These are phyloP conservation scores for Erythrophleum ivorense DNA, from an alignment of 331 rosid genomes.

Conservation along the genomic window DNA sequence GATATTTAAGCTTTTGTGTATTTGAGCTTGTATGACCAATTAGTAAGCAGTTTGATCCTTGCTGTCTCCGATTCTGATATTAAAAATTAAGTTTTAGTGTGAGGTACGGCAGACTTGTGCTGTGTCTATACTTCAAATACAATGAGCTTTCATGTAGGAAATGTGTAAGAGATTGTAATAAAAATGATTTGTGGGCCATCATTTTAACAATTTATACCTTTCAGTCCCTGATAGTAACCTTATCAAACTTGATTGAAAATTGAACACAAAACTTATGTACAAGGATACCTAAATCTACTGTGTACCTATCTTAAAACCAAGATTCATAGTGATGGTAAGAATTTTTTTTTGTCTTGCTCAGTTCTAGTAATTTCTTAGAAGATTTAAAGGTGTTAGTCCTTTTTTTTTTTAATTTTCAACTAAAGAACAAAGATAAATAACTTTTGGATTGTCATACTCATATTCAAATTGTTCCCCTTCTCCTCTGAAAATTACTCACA, in stretches of 20 bases:
- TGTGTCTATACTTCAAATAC: not conserved
- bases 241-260: not conserved
- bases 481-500: not conserved
- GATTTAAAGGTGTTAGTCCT: too few species aligned
- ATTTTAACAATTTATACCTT: too few species aligned
- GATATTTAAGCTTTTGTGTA: too few species aligned
- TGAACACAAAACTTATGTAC: not conserved
- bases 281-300: not conserved
- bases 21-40: not conserved
- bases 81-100: not conserved
- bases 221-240: too few species aligned
- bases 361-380: not conserved
- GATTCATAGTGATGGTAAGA: not conserved
- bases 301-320: not conserved
- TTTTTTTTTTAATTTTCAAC: too few species aligned
- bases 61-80: not conserved
- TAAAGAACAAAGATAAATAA: too few species aligned
- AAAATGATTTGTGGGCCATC: not conserved
- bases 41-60: not conserved
- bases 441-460: not conserved
- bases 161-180: not conserved
- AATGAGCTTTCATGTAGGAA: not conserved
- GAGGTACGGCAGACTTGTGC: not conserved
- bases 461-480: not conserved
- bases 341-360: not conserved